Evolutionary conservation across 2,329 filamentous ascomycete species (phyloP).

Genomic region (Grosmannia huntii): DNA sequence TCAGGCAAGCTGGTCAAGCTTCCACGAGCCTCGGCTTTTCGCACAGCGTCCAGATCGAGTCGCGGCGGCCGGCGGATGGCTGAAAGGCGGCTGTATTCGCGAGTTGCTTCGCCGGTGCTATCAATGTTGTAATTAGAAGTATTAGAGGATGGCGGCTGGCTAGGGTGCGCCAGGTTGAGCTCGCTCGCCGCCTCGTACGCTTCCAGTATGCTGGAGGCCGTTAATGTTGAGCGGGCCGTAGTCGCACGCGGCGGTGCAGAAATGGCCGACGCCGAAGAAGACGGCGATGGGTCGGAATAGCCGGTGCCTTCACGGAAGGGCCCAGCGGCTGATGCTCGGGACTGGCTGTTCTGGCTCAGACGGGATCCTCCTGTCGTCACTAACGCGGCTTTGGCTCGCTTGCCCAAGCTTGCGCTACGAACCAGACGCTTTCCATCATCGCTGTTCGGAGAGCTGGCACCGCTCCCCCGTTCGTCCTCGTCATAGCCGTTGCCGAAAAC

Average conservation of each 20-base stretch:
- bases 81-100: constrained; percentile 34
- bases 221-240: constrained; percentile 19
- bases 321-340: constrained; percentile 16
- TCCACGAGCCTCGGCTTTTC: constrained; percentile 68
- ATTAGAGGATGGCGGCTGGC: constrained; percentile 13
- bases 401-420: constrained; percentile 48
- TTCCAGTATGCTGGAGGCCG: constrained; percentile 33
- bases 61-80: constrained; percentile 54
- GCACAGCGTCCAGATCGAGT: constrained; percentile 71
- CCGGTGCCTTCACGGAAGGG: constrained; percentile 31
- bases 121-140: constrained; percentile 1
- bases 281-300: constrained; percentile 33
- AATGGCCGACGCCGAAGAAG: constrained; percentile 26
- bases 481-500: constrained; percentile 30
- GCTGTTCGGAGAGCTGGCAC: constrained; percentile 24
- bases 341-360: constrained; percentile 22
- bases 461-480: constrained; percentile 26
- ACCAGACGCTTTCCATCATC: constrained; percentile 45
- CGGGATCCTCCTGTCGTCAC: constrained; percentile 27
- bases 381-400: constrained; percentile 44
- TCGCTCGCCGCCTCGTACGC: constrained; percentile 37
- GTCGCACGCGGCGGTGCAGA: constrained; percentile 20
- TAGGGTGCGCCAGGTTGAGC: constrained; percentile 14
- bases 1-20: constrained; percentile 89
- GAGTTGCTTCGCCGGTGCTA: neutral